Evolutionary conservation across 2,329 filamentous ascomycete species (phyloP).

Genomic region (Ophiostoma ips): DNA sequence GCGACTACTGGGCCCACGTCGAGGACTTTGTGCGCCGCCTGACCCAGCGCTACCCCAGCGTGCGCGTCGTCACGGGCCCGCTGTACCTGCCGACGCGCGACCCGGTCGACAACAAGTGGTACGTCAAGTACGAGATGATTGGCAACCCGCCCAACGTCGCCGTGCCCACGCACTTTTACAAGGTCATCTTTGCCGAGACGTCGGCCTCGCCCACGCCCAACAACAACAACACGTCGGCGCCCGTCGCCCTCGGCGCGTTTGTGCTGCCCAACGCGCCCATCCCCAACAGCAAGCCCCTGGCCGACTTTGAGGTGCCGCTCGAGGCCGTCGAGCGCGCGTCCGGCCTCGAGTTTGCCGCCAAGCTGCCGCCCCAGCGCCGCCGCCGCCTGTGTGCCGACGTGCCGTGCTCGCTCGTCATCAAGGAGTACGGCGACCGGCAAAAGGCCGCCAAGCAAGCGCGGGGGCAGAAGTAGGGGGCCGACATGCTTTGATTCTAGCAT

Average conservation of each 20-base stretch:
- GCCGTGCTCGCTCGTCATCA: slow-evolving; percentile 69
- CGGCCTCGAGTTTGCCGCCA: slow-evolving; percentile 77
- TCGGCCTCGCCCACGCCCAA: no score
- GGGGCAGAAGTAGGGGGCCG: slow-evolving; percentile 12
- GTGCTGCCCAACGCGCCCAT: slow-evolving; percentile 88
- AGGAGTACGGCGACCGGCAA: slow-evolving; percentile 56
- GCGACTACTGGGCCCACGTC: slow-evolving; percentile 98
- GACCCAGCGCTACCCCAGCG: slow-evolving; percentile 66
- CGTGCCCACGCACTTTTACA: slow-evolving; percentile 98
- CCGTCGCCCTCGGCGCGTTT: slow-evolving; percentile 84
- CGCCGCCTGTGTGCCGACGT: slow-evolving; percentile 76
- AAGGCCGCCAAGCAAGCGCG: slow-evolving; percentile 34
- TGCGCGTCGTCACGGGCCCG: slow-evolving; percentile 85
- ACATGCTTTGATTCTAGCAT: no score
- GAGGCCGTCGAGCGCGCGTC: slow-evolving; percentile 87
- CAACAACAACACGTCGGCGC: slow-evolving; percentile 42
- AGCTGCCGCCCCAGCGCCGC: slow-evolving; percentile 59
- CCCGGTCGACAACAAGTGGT: slow-evolving; percentile 78
- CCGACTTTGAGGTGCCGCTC: slow-evolving; percentile 87
- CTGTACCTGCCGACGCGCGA: slow-evolving; percentile 83
- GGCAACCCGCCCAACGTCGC: slow-evolving; percentile 86
- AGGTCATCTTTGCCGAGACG: slow-evolving; percentile 94
- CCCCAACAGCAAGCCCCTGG: slow-evolving; percentile 70
- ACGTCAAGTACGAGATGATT: slow-evolving; percentile 90
- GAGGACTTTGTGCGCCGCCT: slow-evolving; percentile 91